Base-by-base conservation (phyloP, 306 rosid genomes). In the Fagus crenata region DNA sequence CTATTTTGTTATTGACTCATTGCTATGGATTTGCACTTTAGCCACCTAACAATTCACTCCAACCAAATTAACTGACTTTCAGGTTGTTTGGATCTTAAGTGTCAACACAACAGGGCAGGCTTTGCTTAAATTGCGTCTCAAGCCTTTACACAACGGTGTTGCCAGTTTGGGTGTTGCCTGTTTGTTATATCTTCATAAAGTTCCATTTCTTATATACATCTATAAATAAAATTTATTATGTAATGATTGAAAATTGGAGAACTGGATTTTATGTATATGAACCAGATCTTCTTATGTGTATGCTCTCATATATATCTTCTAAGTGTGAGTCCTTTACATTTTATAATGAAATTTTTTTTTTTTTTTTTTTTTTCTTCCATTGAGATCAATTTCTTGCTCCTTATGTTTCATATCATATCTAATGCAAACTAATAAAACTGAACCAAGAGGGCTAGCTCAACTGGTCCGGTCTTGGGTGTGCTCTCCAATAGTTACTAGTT, bases 41-140 rank as follows among this genome's bases (percentile, higher is more conserved):
- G 12, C 9, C 40, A 35, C 67, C 67, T 76, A 32, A 58, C 39
- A 67, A 58, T 49, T 78, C 4, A 2, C 69, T 75, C 0, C 80
- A 78, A 55, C 63, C 33, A 42, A 40, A 49, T 56, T 69, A 61
- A 41, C 11, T 58, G 70, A 32, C 15, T 84, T 79, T 71, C 84
- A 89, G 90, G 90, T 74, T 89, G 60, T 65, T 87, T 33, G 89
- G 91, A 78, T 81, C 78, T 67, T 83, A 79, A 84, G 63, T 77
- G 36, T 76, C 28, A 22, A 22, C 28, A 22, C 17, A 33, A 75
- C n/a, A 59, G 63, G 51, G 71, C 73, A 70, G 15, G 13, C 67
- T 43, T n/a, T 53, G 58, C 56, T 73, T 59, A 46, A 22, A 59
- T 17, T 40, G 78, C 78, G 35, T 51, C 35, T 54, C 43, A 40